These are phyloP conservation scores for Hypsizygus marmoreus DNA, from an alignment of 768 basidiomycete species.

Conservation along the genomic window DNA sequence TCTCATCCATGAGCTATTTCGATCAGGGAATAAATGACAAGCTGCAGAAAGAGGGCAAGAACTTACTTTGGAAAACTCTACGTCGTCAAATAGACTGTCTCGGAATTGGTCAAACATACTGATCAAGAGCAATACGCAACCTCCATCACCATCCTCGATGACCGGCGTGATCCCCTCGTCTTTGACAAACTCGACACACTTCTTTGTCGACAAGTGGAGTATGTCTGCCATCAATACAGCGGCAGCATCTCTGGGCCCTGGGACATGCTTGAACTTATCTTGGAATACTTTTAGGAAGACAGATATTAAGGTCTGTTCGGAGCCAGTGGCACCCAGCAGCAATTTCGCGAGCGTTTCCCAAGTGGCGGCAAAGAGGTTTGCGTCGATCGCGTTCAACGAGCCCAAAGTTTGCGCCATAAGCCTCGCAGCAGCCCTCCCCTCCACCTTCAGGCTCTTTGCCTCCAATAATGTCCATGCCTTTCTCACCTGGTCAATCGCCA, in stretches of 20 bases:
- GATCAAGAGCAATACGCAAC: conserved; percentile 34
- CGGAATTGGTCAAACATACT: conserved; percentile 56
- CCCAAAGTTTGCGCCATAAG: conserved; percentile 44
- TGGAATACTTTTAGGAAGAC: conserved; percentile 47
- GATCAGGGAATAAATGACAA: neutral
- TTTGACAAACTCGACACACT: conserved; percentile 19
- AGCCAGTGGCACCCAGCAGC: conserved; percentile 25
- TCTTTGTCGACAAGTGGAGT: conserved; percentile 33
- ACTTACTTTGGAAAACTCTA: conserved; percentile 45
- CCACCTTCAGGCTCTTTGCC: conserved; percentile 46
- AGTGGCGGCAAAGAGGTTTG: conserved; percentile 47
- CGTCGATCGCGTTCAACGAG: conserved; percentile 32
- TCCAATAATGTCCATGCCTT: conserved; percentile 52
- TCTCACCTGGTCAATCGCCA: conserved; percentile 49
- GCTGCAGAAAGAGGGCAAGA: neutral
- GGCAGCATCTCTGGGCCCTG: conserved; percentile 24
- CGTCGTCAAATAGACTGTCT: conserved; percentile 47
- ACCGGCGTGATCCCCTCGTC: neutral
- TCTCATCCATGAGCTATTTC: conserved; percentile 46
- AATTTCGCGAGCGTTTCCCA: conserved; percentile 44
- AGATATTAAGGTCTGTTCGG: conserved; percentile 39
- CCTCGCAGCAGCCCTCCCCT: conserved; percentile 43
- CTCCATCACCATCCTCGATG: too few relatives aligned
- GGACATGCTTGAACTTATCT: conserved; percentile 37
- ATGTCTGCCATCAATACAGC: conserved; percentile 33